phyloP scores from a whole-genome alignment of 139 green algal genomes.

The Chlamydomonas sp. region DNA sequence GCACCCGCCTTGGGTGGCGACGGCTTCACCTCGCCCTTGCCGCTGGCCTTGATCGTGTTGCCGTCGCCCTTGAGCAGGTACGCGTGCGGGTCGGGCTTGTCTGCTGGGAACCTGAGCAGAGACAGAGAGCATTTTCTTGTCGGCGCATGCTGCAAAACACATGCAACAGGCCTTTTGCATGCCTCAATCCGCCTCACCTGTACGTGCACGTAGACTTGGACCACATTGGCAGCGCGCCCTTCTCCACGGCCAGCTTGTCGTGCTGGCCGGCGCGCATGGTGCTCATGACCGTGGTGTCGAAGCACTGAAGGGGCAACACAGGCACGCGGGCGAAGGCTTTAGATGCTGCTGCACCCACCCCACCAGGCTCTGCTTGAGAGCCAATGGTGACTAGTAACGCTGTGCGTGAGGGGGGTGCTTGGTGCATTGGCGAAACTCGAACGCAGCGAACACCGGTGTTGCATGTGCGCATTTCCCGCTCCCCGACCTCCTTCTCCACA shows the following conservation, averaged over 20 bases:
- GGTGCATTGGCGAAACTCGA: neutral
- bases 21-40: constrained; percentile 21
- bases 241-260: constrained; percentile 25
- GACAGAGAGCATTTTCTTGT: neutral
- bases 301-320: constrained; percentile 40
- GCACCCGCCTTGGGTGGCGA: constrained; percentile 34
- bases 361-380: no score
- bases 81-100: constrained; percentile 36
- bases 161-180: neutral
- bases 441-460: neutral
- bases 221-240: constrained; percentile 49
- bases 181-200: constrained; percentile 28
- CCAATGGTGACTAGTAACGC: neutral
- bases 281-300: constrained; percentile 50
- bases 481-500: neutral
- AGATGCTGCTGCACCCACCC: no score
- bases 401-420: neutral
- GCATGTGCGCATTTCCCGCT: neutral
- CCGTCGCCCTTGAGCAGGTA: constrained; percentile 43
- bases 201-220: constrained; percentile 50
- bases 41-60: constrained; percentile 25
- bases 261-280: constrained; percentile 40
- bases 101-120: constrained; percentile 26
- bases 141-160: neutral
- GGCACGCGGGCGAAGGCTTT: no score